Base-by-base conservation (phyloP, 2,329 filamentous ascomycete species). In the Penicillium sp. region DNA sequence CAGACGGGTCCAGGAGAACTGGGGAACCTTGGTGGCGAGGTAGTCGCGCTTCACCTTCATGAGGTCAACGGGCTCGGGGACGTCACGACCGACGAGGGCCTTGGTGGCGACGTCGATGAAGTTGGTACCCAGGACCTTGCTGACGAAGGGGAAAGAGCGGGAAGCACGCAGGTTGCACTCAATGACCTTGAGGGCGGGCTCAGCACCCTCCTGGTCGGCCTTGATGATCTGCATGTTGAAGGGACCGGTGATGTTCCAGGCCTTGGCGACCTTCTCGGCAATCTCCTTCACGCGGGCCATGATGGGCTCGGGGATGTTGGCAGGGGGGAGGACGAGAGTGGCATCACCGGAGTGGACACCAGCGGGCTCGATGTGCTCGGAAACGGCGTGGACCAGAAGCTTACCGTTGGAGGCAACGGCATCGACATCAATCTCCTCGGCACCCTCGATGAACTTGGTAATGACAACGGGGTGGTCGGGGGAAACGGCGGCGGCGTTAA, bases 191-290 rank as follows among this genome's bases (percentile, higher is more conserved):
- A 97, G 85, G 27, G 84, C 81, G 32, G 90, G 85, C 69, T 88
- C 84, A 52, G 87, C 88, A 54, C 89, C 89, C 55, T 90, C 86
- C 31, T 89, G 81, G 11, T 90, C 83, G 34, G 90, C 91, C 81
- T 96, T 96, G 84, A 99, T 97, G 77, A 99, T 96, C 74, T 99
- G 94, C 93, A 99, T 97, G 84, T 99, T 99, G 86, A 97, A 99
- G 55, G 94, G 94, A 52, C 94, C 94, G 18, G 92, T 97, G 75
- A 97, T 97, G 70, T 84, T 92, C 91, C 93, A 97, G 45, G 94
- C 94, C 78, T 94, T 90, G 63, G 94, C 94, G 49, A 99, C 92
- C 84, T 96, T 97, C 76, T 92, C 78, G 14, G 94, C 93, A 66
- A 99, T 97, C 65, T 91, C 91, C 86, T 97, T 97, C 70, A 96